phyloP scores from a whole-genome alignment of 257 asterid genomes.

The Schizonepeta tenuifolia region DNA sequence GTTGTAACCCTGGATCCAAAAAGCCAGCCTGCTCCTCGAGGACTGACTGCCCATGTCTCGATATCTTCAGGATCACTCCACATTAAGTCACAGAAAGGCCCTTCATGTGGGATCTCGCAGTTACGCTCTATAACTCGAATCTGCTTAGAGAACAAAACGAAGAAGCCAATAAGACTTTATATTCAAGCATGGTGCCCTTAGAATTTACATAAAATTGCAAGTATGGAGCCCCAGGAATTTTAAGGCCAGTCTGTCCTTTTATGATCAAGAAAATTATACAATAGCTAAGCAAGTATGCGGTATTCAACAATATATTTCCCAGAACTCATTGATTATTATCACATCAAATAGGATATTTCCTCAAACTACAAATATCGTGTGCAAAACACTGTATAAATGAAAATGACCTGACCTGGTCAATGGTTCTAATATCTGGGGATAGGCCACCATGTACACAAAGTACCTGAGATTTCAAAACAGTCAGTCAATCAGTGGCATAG shows the following conservation, averaged over 20 bases:
- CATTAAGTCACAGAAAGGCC: constrained; percentile 99
- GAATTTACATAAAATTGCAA: neutral
- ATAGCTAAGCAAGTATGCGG: constrained; percentile 10
- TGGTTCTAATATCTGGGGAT: constrained; percentile 94
- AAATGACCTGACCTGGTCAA: constrained; percentile 75
- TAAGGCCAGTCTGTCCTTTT: neutral
- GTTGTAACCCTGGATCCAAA: constrained; percentile 97
- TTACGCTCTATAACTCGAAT: constrained; percentile 89
- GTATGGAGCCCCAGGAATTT: neutral
- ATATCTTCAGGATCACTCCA: constrained; percentile 99
- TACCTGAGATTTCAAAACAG: constrained; percentile 57
- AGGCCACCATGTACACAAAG: constrained; percentile 98
- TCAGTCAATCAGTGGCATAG: constrained; percentile 18
- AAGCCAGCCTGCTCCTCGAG: constrained; percentile 99
- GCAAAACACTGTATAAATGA: neutral
- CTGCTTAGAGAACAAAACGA: constrained; percentile 47
- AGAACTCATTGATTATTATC: constrained; percentile 2
- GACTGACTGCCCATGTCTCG: constrained; percentile 99
- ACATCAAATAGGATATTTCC: neutral
- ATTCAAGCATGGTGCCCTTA: constrained; percentile 4
- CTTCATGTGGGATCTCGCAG: constrained; percentile 99
- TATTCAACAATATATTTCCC: constrained; percentile 18
- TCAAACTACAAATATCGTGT: neutral
- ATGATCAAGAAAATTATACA: constrained; percentile 5
- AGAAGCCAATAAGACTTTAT: neutral